Evolutionary conservation across 805 yeast genomes (phyloP).

Genomic region (Starmerella roubikii): DNA sequence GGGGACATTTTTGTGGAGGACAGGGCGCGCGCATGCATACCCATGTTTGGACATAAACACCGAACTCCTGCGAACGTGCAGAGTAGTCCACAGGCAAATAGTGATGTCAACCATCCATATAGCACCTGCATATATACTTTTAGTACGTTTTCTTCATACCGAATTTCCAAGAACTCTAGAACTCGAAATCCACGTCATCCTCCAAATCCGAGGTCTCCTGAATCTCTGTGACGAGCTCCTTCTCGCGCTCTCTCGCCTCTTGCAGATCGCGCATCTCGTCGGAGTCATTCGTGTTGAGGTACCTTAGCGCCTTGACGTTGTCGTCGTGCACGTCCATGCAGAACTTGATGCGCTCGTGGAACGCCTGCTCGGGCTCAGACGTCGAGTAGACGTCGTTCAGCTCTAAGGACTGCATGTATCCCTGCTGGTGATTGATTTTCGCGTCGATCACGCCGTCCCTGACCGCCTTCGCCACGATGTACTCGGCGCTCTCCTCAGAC

Average conservation of each 20-base stretch:
- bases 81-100: too few species aligned
- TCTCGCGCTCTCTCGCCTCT: slow-evolving; percentile 45
- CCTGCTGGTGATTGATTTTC: slow-evolving; percentile 74
- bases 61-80: too few species aligned
- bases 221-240: slow-evolving; percentile 33
- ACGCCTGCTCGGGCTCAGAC: slow-evolving; percentile 68
- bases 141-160: neutral
- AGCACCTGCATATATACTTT: neutral
- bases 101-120: too few species aligned
- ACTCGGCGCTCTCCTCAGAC: slow-evolving; percentile 91
- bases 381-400: slow-evolving; percentile 78
- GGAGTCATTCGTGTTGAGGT: slow-evolving; percentile 47
- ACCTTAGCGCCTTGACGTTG: slow-evolving; percentile 87
- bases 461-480: slow-evolving; percentile 90
- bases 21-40: too few species aligned
- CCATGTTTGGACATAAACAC: too few species aligned
- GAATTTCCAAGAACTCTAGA: slow-evolving; percentile 1
- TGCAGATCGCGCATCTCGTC: slow-evolving; percentile 38
- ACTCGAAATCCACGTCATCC: slow-evolving; percentile 29
- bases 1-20: too few species aligned
- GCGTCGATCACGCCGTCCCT: slow-evolving; percentile 98
- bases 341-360: slow-evolving; percentile 86
- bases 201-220: slow-evolving; percentile 33
- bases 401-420: slow-evolving; percentile 84
- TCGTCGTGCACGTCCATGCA: slow-evolving; percentile 85